Evolutionary conservation across 2,329 filamentous ascomycete genomes (phyloP).

Genomic region (Ramularia collo-cygni): DNA sequence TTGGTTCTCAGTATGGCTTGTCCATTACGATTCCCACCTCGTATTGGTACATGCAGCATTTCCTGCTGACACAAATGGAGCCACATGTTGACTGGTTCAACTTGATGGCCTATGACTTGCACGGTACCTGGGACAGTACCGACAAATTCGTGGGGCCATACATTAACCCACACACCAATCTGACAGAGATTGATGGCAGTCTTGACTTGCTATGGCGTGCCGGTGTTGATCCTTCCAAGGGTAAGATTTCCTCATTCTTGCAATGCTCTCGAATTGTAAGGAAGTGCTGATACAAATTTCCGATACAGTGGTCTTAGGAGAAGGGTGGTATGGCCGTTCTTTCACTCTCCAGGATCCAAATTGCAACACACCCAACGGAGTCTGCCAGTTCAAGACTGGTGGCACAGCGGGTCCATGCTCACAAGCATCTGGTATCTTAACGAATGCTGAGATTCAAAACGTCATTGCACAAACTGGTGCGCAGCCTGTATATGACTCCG

Average conservation of each 20-base stretch:
- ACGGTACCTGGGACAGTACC: constrained; percentile 27
- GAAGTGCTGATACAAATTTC: too few species aligned
- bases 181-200: constrained; percentile 40
- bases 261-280: too few species aligned
- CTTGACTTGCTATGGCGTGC: constrained; percentile 43
- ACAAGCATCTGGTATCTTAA: constrained; percentile 14
- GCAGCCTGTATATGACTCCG: constrained; percentile 11
- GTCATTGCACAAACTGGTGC: constrained; percentile 13
- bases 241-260: too few species aligned
- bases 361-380: constrained; percentile 14
- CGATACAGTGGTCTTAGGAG: too few species aligned
- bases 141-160: constrained; percentile 22
- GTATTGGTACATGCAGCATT: constrained; percentile 17
- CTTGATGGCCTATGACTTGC: constrained; percentile 43
- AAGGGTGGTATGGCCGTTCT: constrained; percentile 36
- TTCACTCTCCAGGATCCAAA: constrained; percentile 24
- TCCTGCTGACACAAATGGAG: constrained; percentile 6
- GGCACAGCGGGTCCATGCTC: constrained; percentile 25
- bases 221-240: constrained; percentile 35
- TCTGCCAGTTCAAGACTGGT: constrained; percentile 11
- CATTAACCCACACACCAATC: constrained; percentile 33
- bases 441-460: constrained; percentile 19
- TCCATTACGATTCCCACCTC: constrained; percentile 28
- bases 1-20: constrained; percentile 4
- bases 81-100: constrained; percentile 25